These are phyloP conservation scores for Trypethelium eluteriae DNA, from an alignment of 495 filamentous ascomycete species.

Conservation along the genomic window DNA sequence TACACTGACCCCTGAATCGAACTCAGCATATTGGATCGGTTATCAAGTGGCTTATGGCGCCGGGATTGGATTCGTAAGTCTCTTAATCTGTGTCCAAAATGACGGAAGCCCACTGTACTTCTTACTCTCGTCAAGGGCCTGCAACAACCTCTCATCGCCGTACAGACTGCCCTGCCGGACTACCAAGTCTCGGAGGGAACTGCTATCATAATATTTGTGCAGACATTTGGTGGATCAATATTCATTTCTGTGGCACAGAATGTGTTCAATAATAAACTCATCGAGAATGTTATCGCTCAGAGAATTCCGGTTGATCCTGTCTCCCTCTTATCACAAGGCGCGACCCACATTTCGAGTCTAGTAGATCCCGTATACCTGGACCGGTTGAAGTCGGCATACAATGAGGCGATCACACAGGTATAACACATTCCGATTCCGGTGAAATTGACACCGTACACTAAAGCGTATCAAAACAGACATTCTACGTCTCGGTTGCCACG, in stretches of 20 bases:
- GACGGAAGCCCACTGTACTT: neutral
- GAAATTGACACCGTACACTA: no score
- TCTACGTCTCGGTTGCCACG: slow-evolving; percentile 61
- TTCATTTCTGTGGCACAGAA: slow-evolving; percentile 63
- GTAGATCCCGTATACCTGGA: slow-evolving; percentile 39
- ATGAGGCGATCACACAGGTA: slow-evolving; percentile 46
- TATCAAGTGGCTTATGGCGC: slow-evolving; percentile 65
- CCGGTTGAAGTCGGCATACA: slow-evolving; percentile 60
- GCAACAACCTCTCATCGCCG: slow-evolving; percentile 62
- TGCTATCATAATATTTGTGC: slow-evolving; percentile 54
- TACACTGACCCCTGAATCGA: slow-evolving; percentile 53
- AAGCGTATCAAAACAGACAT: slow-evolving; percentile 40
- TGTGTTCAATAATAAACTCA: slow-evolving; percentile 64
- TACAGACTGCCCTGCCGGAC: slow-evolving; percentile 56
- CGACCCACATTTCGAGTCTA: slow-evolving; percentile 51
- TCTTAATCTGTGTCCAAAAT: neutral
- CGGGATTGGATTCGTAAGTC: slow-evolving; percentile 53
- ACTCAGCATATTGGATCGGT: slow-evolving; percentile 62
- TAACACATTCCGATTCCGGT: neutral
- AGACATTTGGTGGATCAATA: slow-evolving; percentile 63
- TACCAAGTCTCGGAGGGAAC: slow-evolving; percentile 50
- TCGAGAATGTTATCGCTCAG: slow-evolving; percentile 44
- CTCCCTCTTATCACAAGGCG: slow-evolving; percentile 52
- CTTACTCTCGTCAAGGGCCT: slow-evolving; percentile 38
- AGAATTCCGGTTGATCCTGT: slow-evolving; percentile 45